Evolutionary conservation across 306 rosid genomes (phyloP), one percentile per base, ranked within the genome.

Genomic region (Spatholobus suberectus): DNA sequence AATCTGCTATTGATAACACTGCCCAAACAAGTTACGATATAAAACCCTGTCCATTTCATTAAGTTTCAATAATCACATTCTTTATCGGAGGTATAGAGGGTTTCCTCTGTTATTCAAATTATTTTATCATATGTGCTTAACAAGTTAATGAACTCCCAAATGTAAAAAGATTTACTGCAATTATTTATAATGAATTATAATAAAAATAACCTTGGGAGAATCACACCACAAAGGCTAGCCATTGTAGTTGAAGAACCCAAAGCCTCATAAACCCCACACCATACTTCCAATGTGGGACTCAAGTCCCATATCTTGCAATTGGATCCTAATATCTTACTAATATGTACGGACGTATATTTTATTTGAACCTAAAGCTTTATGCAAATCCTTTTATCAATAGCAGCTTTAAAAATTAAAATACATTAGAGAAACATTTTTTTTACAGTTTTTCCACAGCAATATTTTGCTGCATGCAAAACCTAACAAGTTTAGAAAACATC

Each of bases 61-160:
- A 73, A 37, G 46, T 23, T 75, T 23, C 67, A 35, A 74, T 35
- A 23, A 5, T 46, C 68, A 55, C 52, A 29, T 34, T 51, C 52
- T 14, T 38, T 57, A 73, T 20, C 43, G 3, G n/a, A 29, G 67
- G 21, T n/a, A 29, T 14, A 54, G n/a, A 54, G 32, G 51, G 37
- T 37, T 75, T 55, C 38, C 68, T 55, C 67, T 75, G 35, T 73
- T 73, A n/a, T 51, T 17, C 46, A 75, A 55, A 55, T 75, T 20
- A 20, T 54, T 52, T 52, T 5, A 74, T 59, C n/a, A 8, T 20
- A 3, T 3, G 37, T 34, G 26, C 70, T 66, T 78, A 78, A 23
- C 47, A 67, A 35, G 26, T 78, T 51, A 35, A 14, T 35, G 82
- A 35, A 46, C 6, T 49, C 15, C 44, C 62, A 47, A 62, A 20